Evolutionary conservation across 1,139 yeast genomes (phyloP), one percentile per base, ranked within the genome.

Genomic region (Kurtzmaniella quercitrusa): DNA sequence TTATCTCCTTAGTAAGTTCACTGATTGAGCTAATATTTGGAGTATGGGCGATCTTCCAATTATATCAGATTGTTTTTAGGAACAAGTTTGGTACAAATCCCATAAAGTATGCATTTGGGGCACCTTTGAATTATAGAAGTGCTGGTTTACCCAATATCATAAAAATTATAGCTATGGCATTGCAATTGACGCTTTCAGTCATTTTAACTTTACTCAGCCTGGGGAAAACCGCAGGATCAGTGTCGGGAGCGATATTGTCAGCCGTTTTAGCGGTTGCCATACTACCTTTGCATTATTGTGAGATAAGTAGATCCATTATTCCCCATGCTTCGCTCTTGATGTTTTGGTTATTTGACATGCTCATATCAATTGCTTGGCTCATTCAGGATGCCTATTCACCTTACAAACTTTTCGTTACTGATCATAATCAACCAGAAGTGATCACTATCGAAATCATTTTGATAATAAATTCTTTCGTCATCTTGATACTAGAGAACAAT

Each of bases 401-500:
- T 8, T 57, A 63, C 40, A 65, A 66, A 45, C 51, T 65, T 8
- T 62, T 52, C 47, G 46, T 57, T 39, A 30, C n/a, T 30, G 61
- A 56, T 3, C 46, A 40, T 18, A 44, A 45, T 32, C 51, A 38
- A 5, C 39, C 50, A 7, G 36, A 49, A 16, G 43, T 50, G 9
- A 49, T 47, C 35, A 49, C 53, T 19, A 33, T 60, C 39, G 67
- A 61, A 43, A 39, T 55, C 2, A 40, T 51, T 2, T 28, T 51
- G 8, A 42, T 56, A 2, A 34, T 60, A 15, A 71, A 70, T 45
- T 54, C 75, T 2, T 4, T 61, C 0, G 46, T 54, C 2, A 58
- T 78, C n/a, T 63, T 71, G 19, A 22, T 60, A 1, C 58, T 77
- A 23, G 78, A 77, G 47, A 49, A 61, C 4, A 51, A 50, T 20